A percentile compares a stretch with the other conserved stretches of the same genome.
These are phyloP conservation scores for Lyophyllum shimeji DNA, from an alignment of 768 basidiomycete species.

Conservation along the genomic window DNA sequence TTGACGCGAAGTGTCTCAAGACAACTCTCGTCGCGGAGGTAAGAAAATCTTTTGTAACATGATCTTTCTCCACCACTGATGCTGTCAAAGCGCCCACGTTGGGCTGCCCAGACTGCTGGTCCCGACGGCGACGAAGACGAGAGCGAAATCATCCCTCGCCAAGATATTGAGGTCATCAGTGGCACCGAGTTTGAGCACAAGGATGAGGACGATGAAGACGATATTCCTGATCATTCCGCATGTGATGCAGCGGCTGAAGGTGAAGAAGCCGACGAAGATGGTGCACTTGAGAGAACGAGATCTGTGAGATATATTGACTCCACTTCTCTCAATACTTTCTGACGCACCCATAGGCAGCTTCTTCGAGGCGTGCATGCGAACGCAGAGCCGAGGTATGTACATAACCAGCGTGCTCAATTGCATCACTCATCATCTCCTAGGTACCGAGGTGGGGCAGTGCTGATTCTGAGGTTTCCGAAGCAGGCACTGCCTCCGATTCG, in stretches of 20 bases:
- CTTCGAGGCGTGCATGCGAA: background rate
- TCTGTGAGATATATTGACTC: background rate
- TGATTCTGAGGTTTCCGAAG: background rate
- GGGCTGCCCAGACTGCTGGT: background rate
- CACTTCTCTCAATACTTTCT: background rate
- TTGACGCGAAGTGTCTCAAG: background rate
- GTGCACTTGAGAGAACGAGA: background rate
- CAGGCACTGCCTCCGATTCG: background rate
- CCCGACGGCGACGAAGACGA: background rate
- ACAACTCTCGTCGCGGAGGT: background rate
- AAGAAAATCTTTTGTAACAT: background rate
- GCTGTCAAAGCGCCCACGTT: background rate
- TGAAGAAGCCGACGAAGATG: no score
- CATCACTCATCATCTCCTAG: background rate
- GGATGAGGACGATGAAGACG: background rate
- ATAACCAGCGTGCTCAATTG: background rate
- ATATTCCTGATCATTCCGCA: no score
- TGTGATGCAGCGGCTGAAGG: no score
- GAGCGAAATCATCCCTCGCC: background rate
- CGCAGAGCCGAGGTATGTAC: constrained; percentile 2
- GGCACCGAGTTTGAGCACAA: background rate
- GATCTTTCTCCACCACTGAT: background rate
- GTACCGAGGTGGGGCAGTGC: background rate
- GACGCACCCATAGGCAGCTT: background rate
- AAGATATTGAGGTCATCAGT: background rate